Conservation (phyloP, 176 grass and related monocot species). For the Sorghum bicolor region DNA sequence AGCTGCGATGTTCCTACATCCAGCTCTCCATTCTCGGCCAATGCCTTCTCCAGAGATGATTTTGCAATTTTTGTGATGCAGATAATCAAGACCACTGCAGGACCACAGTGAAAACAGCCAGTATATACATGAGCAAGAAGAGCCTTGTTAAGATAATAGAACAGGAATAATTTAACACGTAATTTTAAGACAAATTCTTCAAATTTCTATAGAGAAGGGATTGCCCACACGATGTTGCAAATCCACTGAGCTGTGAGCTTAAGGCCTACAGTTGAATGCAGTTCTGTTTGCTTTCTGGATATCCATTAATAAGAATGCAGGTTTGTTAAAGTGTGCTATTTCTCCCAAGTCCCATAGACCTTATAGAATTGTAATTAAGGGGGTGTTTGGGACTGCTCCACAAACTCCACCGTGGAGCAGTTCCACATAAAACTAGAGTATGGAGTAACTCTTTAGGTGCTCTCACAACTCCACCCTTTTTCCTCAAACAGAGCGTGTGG, state of each 20-base stretch:
- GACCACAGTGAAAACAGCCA: not conserved
- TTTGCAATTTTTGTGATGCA: constrained; percentile 84
- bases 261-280: not conserved
- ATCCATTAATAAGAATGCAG: not conserved
- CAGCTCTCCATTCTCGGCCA: constrained; percentile 75
- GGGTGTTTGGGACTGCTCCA: no score
- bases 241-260: not conserved
- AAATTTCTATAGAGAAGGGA: not conserved
- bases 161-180: not conserved
- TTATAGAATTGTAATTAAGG: not conserved
- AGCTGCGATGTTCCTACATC: constrained; percentile 61
- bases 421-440: no score
- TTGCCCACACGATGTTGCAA: not conserved
- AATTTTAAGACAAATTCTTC: not conserved
- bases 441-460: no score
- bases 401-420: no score
- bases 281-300: not conserved
- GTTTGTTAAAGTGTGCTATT: not conserved
- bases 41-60: constrained; percentile 71
- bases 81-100: constrained; percentile 77
- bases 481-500: no score
- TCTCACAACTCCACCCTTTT: no score
- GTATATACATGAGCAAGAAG: not conserved
- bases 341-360: not conserved
- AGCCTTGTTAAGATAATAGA: not conserved